Conservation (phyloP, 2,329 filamentous ascomycete genomes). For the Leptographium wingfieldii region DNA sequence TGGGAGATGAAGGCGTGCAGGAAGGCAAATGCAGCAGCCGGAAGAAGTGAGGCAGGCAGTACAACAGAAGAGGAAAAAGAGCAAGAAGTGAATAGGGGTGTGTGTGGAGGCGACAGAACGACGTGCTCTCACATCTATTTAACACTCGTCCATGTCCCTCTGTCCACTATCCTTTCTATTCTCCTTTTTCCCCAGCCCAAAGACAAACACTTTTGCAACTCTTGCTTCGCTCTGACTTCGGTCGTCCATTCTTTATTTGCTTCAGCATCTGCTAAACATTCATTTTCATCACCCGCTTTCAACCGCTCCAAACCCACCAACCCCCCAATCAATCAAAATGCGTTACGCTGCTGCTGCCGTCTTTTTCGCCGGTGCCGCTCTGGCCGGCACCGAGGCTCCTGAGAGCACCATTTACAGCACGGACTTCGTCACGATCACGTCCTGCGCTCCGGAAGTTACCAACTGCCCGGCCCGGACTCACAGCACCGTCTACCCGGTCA, state of each 20-base stretch:
- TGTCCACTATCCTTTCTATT: constrained; percentile 10
- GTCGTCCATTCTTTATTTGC: constrained; percentile 26
- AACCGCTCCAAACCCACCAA: constrained; percentile 2
- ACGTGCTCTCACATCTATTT: constrained; percentile 17
- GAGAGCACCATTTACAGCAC: constrained; percentile 41
- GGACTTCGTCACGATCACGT: constrained; percentile 48
- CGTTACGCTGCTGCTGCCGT: constrained; percentile 42
- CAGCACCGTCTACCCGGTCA: constrained; percentile 20
- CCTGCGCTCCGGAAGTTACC: constrained; percentile 40
- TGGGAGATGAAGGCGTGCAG: constrained; percentile 6
- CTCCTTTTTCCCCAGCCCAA: constrained; percentile 21
- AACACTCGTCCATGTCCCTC: constrained; percentile 16
- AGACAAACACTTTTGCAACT: constrained; percentile 18
- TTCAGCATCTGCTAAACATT: constrained; percentile 10
- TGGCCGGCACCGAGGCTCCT: constrained; percentile 17
- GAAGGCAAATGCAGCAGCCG: background rate
- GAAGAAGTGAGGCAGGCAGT: background rate
- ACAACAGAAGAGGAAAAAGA: background rate
- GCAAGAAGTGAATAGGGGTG: background rate
- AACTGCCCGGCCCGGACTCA: constrained; percentile 30
- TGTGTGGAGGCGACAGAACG: background rate
- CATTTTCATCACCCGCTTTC: constrained; percentile 12
- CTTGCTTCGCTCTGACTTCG: constrained; percentile 24
- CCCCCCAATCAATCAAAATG: constrained; percentile 38
- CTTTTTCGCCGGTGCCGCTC: constrained; percentile 36